Conservation (phyloP, 805 yeast species). For the Babjeviella inositovora region DNA sequence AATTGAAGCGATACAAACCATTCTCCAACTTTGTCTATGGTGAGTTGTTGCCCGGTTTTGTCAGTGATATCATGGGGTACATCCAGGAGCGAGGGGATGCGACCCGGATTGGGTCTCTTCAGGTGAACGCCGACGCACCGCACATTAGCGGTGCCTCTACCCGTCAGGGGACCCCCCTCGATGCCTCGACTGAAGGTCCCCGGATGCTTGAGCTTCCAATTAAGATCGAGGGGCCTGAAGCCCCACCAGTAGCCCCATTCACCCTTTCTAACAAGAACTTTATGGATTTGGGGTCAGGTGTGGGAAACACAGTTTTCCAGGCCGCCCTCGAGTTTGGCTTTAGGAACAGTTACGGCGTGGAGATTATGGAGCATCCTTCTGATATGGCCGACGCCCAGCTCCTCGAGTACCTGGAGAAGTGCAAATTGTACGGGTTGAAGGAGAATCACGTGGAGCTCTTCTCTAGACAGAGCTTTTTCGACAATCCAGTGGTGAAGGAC, state of each 20-base stretch:
- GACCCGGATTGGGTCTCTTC: too few species aligned
- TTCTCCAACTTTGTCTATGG: constrained; percentile 89
- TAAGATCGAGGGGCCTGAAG: too few species aligned
- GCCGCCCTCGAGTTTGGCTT: constrained; percentile 82
- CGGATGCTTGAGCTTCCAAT: too few species aligned
- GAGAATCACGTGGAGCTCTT: constrained; percentile 42
- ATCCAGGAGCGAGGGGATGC: too few species aligned
- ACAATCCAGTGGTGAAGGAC: constrained; percentile 36
- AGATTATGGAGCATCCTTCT: constrained; percentile 75
- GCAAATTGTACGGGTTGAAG: constrained; percentile 46
- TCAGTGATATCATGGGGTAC: constrained; percentile 43
- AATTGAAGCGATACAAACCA: constrained; percentile 59
- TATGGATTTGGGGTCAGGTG: constrained; percentile 88
- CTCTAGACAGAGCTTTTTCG: constrained; percentile 55
- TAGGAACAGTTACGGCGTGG: constrained; percentile 78
- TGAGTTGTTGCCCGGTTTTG: constrained; percentile 67
- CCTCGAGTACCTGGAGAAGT: constrained; percentile 38
- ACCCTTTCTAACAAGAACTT: constrained; percentile 47
- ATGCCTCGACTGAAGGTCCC: too few species aligned
- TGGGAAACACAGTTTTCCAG: constrained; percentile 82
- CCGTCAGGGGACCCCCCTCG: too few species aligned
- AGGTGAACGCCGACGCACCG: constrained; percentile 25
- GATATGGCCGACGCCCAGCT: constrained; percentile 45
- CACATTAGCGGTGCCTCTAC: too few species aligned
- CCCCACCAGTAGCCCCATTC: too few species aligned